A percentile compares a stretch with the other conserved stretches of the same genome.
These are phyloP conservation scores for Colletotrichum acutatum DNA, from an alignment of 2,329 filamentous ascomycete genomes.

Conservation along the genomic window DNA sequence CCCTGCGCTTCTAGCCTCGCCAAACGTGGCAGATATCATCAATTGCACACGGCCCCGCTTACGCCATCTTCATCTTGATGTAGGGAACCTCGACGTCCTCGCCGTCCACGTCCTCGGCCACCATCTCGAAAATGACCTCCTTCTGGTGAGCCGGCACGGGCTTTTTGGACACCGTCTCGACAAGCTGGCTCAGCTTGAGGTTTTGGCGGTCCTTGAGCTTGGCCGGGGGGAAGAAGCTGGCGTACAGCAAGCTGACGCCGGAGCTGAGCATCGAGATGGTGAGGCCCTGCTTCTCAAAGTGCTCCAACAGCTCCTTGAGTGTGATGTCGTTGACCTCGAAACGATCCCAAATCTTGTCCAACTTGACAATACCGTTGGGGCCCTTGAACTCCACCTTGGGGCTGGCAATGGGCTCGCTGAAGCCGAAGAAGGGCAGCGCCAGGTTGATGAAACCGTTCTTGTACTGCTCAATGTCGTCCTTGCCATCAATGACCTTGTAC, in stretches of 20 bases:
- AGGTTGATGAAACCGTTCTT: conserved; percentile 99
- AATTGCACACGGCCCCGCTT: conserved; percentile 18
- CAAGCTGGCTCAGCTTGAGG: conserved; percentile 88
- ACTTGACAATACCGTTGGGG: conserved; percentile 79
- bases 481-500: conserved; percentile 96
- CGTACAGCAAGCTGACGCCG: conserved; percentile 95
- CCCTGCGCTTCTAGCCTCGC: background rate
- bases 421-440: conserved; percentile 96
- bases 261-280: conserved; percentile 93
- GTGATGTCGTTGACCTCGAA: conserved; percentile 92
- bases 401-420: conserved; percentile 95
- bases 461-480: conserved; percentile 97
- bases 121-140: conserved; percentile 96
- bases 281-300: conserved; percentile 85
- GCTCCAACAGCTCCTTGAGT: conserved; percentile 82
- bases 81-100: conserved; percentile 98
- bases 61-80: conserved; percentile 83
- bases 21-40: background rate
- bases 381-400: conserved; percentile 92
- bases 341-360: conserved; percentile 98
- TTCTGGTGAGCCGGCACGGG: conserved; percentile 90
- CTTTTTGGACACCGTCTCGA: conserved; percentile 92
- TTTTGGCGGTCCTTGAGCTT: conserved; percentile 84
- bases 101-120: conserved; percentile 86
- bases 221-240: conserved; percentile 84